phyloP scores from a whole-genome alignment of 352 stramenopile species.

The Globisporangium camurandrum region DNA sequence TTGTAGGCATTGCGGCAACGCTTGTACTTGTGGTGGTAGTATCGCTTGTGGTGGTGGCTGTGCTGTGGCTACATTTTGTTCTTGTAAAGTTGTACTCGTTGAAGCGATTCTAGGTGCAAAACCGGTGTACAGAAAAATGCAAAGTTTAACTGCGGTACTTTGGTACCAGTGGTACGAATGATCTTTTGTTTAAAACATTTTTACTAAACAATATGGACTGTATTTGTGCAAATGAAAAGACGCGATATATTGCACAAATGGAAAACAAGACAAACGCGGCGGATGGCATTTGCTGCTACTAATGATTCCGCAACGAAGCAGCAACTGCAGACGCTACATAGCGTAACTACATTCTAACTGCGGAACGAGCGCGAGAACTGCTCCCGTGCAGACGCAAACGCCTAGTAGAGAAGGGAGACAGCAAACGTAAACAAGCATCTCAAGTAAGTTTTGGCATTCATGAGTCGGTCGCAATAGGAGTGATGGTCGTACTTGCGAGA shows the following conservation, averaged over 20 bases:
- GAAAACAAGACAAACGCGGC: not conserved
- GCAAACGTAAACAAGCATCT: too few relatives aligned
- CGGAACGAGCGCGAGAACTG: conserved; percentile 87
- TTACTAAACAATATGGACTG: too few relatives aligned
- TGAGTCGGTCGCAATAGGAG: too few relatives aligned
- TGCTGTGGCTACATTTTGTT: not conserved
- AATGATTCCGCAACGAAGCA: not conserved
- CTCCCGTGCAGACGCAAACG: conserved; percentile 78
- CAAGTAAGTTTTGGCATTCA: too few relatives aligned
- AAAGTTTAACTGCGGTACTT: too few relatives aligned
- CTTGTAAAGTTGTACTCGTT: too few relatives aligned
- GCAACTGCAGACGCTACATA: not conserved
- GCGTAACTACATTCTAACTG: conserved; percentile 44
- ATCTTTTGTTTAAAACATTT: too few relatives aligned
- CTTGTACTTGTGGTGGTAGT: not conserved
- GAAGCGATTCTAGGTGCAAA: too few relatives aligned
- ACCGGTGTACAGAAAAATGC: too few relatives aligned
- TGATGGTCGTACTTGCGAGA: conserved; percentile 76
- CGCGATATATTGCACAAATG: not conserved
- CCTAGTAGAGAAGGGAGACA: too few relatives aligned
- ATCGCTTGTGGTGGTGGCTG: not conserved
- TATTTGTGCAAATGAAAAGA: not conserved
- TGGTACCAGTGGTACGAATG: too few relatives aligned
- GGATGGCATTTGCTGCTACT: not conserved
- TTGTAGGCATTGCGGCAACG: not conserved